phyloP scores from a whole-genome alignment of 306 rosid species.

The Astragalus glycyphyllos region DNA sequence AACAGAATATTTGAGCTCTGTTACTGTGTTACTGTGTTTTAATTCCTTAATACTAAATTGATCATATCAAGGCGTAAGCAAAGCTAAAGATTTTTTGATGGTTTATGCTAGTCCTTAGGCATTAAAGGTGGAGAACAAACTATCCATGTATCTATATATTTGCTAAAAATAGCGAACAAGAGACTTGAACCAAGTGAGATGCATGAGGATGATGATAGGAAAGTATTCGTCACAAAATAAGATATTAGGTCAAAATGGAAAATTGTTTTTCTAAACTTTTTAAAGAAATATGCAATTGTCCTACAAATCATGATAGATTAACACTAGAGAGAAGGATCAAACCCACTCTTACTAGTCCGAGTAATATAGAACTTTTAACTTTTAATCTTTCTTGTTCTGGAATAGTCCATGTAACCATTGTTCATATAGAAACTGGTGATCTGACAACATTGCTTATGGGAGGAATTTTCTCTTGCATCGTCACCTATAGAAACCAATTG shows the following conservation, averaged over 20 bases:
- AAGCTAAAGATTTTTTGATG: not conserved
- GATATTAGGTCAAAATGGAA: not conserved
- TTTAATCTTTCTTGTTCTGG: too few species aligned
- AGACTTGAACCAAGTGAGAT: not conserved
- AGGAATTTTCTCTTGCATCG: too few species aligned
- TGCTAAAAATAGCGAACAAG: not conserved
- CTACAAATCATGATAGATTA: not conserved
- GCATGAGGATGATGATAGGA: not conserved
- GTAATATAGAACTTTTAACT: too few species aligned
- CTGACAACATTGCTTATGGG: too few species aligned
- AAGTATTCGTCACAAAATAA: not conserved
- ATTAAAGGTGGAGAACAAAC: not conserved
- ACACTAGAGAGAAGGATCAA: not conserved
- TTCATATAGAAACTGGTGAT: too few species aligned
- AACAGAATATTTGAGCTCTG: too few species aligned
- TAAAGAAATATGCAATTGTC: not conserved
- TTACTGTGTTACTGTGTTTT: too few species aligned
- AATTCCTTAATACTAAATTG: too few species aligned
- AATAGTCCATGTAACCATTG: too few species aligned
- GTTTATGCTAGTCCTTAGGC: not conserved
- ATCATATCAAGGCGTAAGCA: too few species aligned
- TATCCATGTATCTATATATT: not conserved
- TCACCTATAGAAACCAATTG: too few species aligned
- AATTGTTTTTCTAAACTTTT: not conserved
- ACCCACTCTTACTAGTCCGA: not conserved